Base-by-base conservation (phyloP, 1,284 basidiomycete species). In the Naganishia sp. region DNA sequence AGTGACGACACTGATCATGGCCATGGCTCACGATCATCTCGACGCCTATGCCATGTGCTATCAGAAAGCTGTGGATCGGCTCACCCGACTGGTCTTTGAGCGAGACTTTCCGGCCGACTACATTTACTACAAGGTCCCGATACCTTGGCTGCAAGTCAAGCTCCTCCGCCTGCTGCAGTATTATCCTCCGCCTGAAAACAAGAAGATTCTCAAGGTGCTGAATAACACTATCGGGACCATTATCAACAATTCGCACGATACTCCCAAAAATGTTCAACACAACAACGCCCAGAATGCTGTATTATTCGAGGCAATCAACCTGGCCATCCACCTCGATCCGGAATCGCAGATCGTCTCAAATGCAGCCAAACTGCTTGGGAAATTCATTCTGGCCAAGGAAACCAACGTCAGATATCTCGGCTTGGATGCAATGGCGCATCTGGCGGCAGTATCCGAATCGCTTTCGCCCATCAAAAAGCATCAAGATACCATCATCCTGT, bases 321-420 rank as follows among this genome's bases (percentile, higher is more conserved):
- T 99, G 52, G 94, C 94, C 17, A 99, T 99, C 70, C 96, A 99
- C 79, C 81, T 99, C 68, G 94, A 99, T 78, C 88, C 92, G 47
- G 92, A 88, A 70, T 97, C 94, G 1, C 86, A 88, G 11, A 84
- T 98, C 11, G 95, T 98, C 6, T 85, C 87, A 65, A 91, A 89
- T 23, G 92, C 96, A n/a, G 90, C 94, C 0, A 85, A 92, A 58
- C 85, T 98, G 18, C 86, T 99, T 15, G 95, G 95, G 47, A 87
- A 90, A 4, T 98, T 99, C 79, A 97, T 99, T 72, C 88, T 92
- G 58, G 95, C 94, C 4, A 94, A 94, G 76, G 96, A 99, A 80
- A 99, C 96, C 23, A 99, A 99, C 75, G 94, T 99, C 49, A 87
- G 96, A 57, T 99, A 99, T 81, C 87, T 99, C 47, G 94, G 95